Base-by-base conservation (phyloP, 306 rosid species). In the Fragaria ananassa region DNA sequence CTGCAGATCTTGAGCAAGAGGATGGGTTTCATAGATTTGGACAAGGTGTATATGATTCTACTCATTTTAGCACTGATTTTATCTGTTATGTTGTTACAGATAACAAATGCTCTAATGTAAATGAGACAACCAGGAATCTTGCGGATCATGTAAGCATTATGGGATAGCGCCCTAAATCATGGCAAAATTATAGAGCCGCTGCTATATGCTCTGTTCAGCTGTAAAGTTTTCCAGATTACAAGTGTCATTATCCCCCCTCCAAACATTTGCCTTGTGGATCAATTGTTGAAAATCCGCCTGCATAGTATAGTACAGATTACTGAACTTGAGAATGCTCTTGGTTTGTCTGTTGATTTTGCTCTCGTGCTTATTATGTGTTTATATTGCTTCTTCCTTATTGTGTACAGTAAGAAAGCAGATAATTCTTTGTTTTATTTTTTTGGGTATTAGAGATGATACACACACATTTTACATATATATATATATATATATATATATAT, bases 21-120 rank as follows among this genome's bases (percentile, higher is more conserved):
- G n/a, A 10, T 39, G 64, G 7, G 62, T 56, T 11, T 37, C 14
- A 7, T 46, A 2, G 64, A 71, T 51, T 11, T 53, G n/a, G 15
- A 53, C 50, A 53, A 10, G 64, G 6, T 71, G 18, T 58, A 0
- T 73, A 15, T 23, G 66, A 54, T 13, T 37, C 29, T 54, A 47
- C 1, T 42, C 12, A 41, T 41, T 41, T 7, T 41, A 81, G 47
- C 42, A 29, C 70, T 46, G 70, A 74, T 10, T 18, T 74, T 11
- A 60, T 46, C 35, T 19, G 18, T 14, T 29, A 11, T 21, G 23
- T 35, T 39, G 17, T 35, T 39, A 12, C 80, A 76, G 80, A 53
- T 51, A 37, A n/a, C 9, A 51, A 13, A 64, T 41, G 73, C 27
- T 23, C 15, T 6, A 37, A 21, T 76, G 71, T 76, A 62, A 75